Evolutionary conservation across 2,329 filamentous ascomycete genomes (phyloP).

Genomic region (Knufia fluminis): DNA sequence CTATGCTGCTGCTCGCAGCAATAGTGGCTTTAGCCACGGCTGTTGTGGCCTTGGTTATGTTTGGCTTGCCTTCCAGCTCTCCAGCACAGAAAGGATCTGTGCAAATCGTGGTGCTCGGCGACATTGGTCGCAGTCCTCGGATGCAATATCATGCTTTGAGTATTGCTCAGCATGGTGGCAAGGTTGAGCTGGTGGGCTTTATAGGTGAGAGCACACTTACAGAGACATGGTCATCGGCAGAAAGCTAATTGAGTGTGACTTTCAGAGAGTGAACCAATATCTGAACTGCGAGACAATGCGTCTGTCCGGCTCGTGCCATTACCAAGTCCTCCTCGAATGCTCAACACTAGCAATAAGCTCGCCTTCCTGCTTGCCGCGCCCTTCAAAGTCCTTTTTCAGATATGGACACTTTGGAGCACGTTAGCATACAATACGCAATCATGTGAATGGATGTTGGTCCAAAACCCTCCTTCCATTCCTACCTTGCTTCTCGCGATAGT

Average conservation of each 20-base stretch:
- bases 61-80: conserved; percentile 45
- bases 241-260: conserved; percentile 7
- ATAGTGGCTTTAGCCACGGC: conserved; percentile 33
- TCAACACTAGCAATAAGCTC: conserved; percentile 59
- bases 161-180: conserved; percentile 69
- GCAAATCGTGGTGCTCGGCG: conserved; percentile 84
- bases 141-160: conserved; percentile 99
- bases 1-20: conserved; percentile 26
- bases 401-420: conserved; percentile 59
- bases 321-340: conserved; percentile 53
- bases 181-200: conserved; percentile 82
- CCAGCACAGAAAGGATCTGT: conserved; percentile 43
- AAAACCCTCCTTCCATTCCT: conserved; percentile 92
- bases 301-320: conserved; percentile 65
- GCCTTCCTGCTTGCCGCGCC: conserved; percentile 72
- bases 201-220: conserved; percentile 46
- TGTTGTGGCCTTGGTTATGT: conserved; percentile 32
- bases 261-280: conserved; percentile 68
- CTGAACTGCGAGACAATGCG: conserved; percentile 60
- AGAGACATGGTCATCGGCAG: not conserved
- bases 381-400: conserved; percentile 77
- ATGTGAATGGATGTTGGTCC: conserved; percentile 75
- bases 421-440: conserved; percentile 68
- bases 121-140: conserved; percentile 88
- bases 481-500: conserved; percentile 69